Evolutionary conservation across 2,329 filamentous ascomycete species (phyloP), one percentile per base, ranked within the genome.

Genomic region (Alternaria brassicicola): DNA sequence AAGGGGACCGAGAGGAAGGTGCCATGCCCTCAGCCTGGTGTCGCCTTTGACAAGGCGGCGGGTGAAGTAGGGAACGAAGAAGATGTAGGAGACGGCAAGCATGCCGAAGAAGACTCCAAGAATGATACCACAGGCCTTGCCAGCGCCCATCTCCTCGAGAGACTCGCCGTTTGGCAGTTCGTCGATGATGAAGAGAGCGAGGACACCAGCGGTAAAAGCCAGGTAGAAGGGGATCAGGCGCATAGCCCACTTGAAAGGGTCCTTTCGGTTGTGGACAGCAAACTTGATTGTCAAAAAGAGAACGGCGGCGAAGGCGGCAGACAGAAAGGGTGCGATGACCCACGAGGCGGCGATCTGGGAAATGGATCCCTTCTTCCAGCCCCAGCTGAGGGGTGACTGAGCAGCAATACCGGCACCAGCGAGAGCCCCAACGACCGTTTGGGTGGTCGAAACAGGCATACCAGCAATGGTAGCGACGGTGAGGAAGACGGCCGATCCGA

Each of bases 381-480:
- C 64, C 70, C 70, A 73, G 19, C 64, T 70, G 31, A 73, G 62
- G 26, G 63, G 57, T 17, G 70, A 63, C 5, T 59, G 54, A 23
- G 68, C 63, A 17, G 84, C 86, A 38, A 88, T 79, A 52, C 85
- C 86, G 68, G 87, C 84, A 55, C 86, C 86, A 52, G 87, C 78
- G 31, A 88, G 80, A 60, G 84, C 84, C 19, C 84, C 85, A 61
- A 88, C 82, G 59, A 88, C 82, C 9, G 85, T 86, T 72, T 88
- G 85, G 2, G 86, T 88, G 2, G 86, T 87, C 0, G 85, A 87
- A 19, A 88, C 85, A 33, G 85, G 86, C 62, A 86, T 79, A 36
- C 84, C 85, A n/a, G 41, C 41, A 38, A 63, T 73, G 3, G 86
- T 88, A 33, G 84, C 84, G 61, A 86, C 71, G 57, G 85, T 86